These are phyloP conservation scores for Apium graveolens DNA, from an alignment of 129 eudicot species.

Conservation along the genomic window DNA sequence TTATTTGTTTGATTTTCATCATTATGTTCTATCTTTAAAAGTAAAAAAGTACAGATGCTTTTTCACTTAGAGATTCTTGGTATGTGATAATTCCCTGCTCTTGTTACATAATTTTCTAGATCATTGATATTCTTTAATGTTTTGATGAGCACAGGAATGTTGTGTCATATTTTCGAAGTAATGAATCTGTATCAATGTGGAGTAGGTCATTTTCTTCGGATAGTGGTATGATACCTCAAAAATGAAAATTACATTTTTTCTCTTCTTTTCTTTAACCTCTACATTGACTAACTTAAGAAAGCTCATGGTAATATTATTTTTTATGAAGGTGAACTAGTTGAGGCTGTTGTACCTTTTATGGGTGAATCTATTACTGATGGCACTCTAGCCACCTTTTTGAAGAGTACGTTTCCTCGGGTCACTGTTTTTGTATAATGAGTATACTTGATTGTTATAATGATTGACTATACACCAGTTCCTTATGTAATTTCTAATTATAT, in stretches of 20 bases:
- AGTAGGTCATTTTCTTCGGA: constrained; percentile 46
- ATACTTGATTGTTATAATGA: not conserved
- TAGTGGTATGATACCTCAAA: constrained; percentile 24
- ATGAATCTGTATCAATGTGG: constrained; percentile 19
- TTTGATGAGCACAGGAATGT: constrained; percentile 27
- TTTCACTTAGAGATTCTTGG: not conserved
- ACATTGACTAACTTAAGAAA: not conserved
- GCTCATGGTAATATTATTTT: constrained; percentile 3
- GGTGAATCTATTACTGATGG: constrained; percentile 67
- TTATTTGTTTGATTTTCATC: not conserved
- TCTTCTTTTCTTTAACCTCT: not conserved
- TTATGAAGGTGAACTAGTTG: constrained; percentile 49
- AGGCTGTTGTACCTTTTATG: constrained; percentile 66
- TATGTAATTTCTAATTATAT: not conserved
- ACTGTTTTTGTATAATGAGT: constrained; percentile 3
- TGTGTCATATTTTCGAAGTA: constrained; percentile 24
- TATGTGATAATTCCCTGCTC: not conserved
- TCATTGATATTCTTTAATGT: not conserved
- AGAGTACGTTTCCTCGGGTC: constrained; percentile 32
- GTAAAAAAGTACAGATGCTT: not conserved
- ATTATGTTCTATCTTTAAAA: not conserved
- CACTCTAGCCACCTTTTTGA: constrained; percentile 48
- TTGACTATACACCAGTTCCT: not conserved
- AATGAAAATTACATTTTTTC: not conserved
- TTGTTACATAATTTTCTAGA: not conserved